Evolutionary conservation across 768 basidiomycete species (phyloP).

Genomic region (Suillus americanus): DNA sequence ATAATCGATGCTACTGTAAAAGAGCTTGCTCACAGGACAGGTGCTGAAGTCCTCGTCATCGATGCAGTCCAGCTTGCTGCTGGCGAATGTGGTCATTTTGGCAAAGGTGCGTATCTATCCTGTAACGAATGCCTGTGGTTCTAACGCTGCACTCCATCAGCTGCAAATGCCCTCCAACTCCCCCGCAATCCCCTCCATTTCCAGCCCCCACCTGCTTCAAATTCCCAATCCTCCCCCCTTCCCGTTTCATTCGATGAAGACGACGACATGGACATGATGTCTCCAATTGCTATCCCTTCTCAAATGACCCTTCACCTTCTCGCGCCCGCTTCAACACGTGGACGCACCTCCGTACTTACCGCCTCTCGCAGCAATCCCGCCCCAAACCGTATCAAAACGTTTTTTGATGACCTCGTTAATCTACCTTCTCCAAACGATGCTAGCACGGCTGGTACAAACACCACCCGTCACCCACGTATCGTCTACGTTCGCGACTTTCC

Average conservation of each 20-base stretch:
- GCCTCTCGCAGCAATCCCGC: constrained; percentile 42
- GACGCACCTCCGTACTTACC: constrained; percentile 32
- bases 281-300: constrained; percentile 41
- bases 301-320: constrained; percentile 50
- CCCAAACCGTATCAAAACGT: constrained; percentile 60
- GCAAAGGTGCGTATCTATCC: constrained; percentile 53
- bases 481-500: constrained; percentile 84
- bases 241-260: constrained; percentile 38
- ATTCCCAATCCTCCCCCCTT: constrained; percentile 19
- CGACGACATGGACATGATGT: constrained; percentile 49
- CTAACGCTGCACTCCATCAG: constrained; percentile 35
- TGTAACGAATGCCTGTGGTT: not conserved
- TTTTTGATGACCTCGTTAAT: constrained; percentile 80
- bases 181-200: constrained; percentile 80
- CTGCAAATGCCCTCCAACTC: constrained; percentile 66
- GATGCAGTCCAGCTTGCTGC: constrained; percentile 85
- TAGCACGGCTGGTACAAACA: constrained; percentile 25
- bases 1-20: constrained; percentile 77
- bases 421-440: constrained; percentile 37
- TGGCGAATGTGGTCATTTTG: constrained; percentile 86
- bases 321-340: constrained; percentile 35
- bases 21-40: constrained; percentile 70
- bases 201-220: constrained; percentile 29
- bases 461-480: constrained; percentile 56
- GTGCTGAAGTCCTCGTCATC: constrained; percentile 80